phyloP scores from a whole-genome alignment of 2,329 filamentous ascomycete species.

The Cladophialophora carrionii region DNA sequence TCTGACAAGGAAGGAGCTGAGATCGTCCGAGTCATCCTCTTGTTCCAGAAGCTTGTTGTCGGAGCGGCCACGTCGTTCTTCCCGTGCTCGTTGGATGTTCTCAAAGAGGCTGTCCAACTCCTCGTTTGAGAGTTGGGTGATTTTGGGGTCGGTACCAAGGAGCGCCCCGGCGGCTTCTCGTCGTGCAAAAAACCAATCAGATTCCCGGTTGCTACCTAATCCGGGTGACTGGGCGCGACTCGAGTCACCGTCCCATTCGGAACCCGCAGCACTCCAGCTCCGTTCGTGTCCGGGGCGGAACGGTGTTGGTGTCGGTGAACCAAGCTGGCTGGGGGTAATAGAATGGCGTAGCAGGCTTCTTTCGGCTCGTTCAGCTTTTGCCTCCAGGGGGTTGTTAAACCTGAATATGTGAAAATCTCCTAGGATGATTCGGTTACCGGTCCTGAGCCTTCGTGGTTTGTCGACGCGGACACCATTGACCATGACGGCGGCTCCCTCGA shows the following conservation, averaged over 20 bases:
- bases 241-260: slow-evolving; percentile 72
- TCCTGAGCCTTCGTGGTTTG: slow-evolving; percentile 81
- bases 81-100: slow-evolving; percentile 85
- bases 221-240: slow-evolving; percentile 80
- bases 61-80: slow-evolving; percentile 72
- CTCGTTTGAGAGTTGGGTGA: slow-evolving; percentile 86
- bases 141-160: slow-evolving; percentile 86
- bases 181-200: slow-evolving; percentile 92
- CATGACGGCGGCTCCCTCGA: slow-evolving; percentile 94
- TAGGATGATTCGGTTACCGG: slow-evolving; percentile 90
- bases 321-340: slow-evolving; percentile 65
- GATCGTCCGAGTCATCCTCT: slow-evolving; percentile 87
- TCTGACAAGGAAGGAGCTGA: slow-evolving; percentile 80
- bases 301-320: slow-evolving; percentile 61
- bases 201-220: slow-evolving; percentile 70
- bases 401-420: slow-evolving; percentile 99
- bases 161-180: slow-evolving; percentile 91
- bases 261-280: slow-evolving; percentile 75
- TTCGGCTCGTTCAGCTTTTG: slow-evolving; percentile 85
- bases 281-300: slow-evolving; percentile 72
- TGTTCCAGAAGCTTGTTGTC: slow-evolving; percentile 58
- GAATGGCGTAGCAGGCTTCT: slow-evolving; percentile 81
- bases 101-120: slow-evolving; percentile 93
- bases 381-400: slow-evolving; percentile 97
- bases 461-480: slow-evolving; percentile 91